Evolutionary conservation across 2,329 filamentous ascomycete genomes (phyloP), one percentile per base, ranked within the genome.

Genomic region (Monilinia laxa): DNA sequence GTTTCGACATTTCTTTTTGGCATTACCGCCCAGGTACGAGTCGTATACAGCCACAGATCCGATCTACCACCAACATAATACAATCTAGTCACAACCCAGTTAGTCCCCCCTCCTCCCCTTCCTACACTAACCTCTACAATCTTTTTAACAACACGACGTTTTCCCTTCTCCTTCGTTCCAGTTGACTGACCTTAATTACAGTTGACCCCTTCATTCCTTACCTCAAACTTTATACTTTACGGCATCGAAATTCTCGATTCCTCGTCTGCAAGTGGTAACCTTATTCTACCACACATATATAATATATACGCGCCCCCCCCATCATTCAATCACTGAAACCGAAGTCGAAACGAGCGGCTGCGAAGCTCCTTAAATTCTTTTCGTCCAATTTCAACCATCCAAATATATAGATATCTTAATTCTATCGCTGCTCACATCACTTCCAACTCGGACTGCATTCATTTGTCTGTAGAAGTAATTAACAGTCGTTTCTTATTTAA

Each of bases 131-230:
- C 63, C 42, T 53, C 66, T 62, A 54, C 42, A 23, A 51, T 23
- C 57, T 38, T 18, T 35, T 51, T 25, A n/a, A 9, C 28, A 60
- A 25, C 45, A 38, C 25, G 35, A 62, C 59, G 64, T 53, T 64
- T 63, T n/a, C 53, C 28, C 23, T 53, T 65, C 51, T 52, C 64
- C 56, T 66, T 62, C 55, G 35, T 60, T 59, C 56, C 38, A 35
- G 55, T 52, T 65, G 38, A 65, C 55, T 65, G 56, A 67, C 62
- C 45, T 38, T 62, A 58, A 45, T 56, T 49, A 38, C 25, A 67
- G 68, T 70, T 69, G 63, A 67, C 71, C 71, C 69, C 70, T 73
- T 71, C 59, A 55, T 67, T 68, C 68, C 69, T 70, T 70, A 47
- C 66, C 45, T 66, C 60, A n/a, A 68, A n/a, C 51, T 67, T 60